Percentiles rank a stretch among this genome's conserved stretches.
These are phyloP conservation scores for Cercospora berteroae DNA, from an alignment of 2,329 filamentous ascomycete genomes.

Conservation along the genomic window DNA sequence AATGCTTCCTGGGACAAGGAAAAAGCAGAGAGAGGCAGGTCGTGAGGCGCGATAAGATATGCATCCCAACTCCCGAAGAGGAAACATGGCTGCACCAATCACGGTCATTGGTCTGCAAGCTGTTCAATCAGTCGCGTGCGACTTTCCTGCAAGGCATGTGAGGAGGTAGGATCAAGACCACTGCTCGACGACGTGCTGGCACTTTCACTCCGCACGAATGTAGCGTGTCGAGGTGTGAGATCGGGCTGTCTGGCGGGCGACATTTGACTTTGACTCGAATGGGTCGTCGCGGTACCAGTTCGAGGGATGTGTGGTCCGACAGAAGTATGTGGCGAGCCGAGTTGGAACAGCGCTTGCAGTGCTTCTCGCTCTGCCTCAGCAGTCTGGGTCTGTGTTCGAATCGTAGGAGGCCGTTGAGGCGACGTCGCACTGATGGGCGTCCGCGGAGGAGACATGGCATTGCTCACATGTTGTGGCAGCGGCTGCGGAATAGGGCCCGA, in stretches of 20 bases:
- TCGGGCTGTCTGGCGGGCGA: conserved; percentile 28
- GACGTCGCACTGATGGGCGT: conserved; percentile 35
- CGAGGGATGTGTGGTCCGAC: conserved; percentile 38
- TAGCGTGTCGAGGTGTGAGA: conserved; percentile 29
- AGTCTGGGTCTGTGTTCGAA: conserved; percentile 68
- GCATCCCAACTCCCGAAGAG: not conserved
- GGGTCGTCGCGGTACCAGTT: conserved; percentile 19
- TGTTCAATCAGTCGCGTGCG: conserved; percentile 14
- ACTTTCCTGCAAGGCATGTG: conserved; percentile 17
- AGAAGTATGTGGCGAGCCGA: conserved; percentile 55
- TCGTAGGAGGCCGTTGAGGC: conserved; percentile 45
- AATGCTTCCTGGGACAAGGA: conserved; percentile 10
- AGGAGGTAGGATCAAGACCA: conserved; percentile 9
- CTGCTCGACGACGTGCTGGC: conserved; percentile 17
- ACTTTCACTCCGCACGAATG: conserved; percentile 34
- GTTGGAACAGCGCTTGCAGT: conserved; percentile 74
- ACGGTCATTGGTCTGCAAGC: conserved; percentile 9
- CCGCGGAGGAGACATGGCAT: conserved; percentile 35
- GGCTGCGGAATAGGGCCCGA: conserved; percentile 11
- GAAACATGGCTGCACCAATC: not conserved
- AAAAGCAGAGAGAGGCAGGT: conserved; percentile 4
- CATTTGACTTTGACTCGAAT: conserved; percentile 22
- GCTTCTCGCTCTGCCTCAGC: conserved; percentile 73
- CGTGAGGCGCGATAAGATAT: conserved; percentile 16
- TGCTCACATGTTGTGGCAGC: conserved; percentile 12